Evolutionary conservation across 257 asterid genomes (phyloP).

Genomic region (Solanum rostratum): DNA sequence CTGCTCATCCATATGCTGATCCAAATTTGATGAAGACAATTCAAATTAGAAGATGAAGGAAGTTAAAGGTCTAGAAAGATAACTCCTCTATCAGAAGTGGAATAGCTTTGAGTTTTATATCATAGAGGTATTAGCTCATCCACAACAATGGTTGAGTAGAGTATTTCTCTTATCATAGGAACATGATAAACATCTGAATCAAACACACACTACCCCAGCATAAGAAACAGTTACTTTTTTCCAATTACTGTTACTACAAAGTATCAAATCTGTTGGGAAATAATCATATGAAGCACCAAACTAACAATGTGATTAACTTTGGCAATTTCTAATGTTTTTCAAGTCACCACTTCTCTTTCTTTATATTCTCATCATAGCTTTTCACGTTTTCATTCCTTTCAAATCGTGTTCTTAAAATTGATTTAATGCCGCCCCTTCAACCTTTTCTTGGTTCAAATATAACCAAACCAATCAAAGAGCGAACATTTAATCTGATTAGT

Average conservation of each 20-base stretch:
- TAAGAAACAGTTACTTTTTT: neutral
- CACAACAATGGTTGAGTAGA: neutral
- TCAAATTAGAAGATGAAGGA: neutral
- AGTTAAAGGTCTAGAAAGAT: neutral
- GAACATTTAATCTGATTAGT: too few relatives aligned
- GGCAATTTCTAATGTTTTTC: neutral
- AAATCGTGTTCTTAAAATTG: neutral
- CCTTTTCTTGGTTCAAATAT: too few relatives aligned
- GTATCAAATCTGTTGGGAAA: neutral
- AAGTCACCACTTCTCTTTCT: neutral
- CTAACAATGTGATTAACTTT: neutral
- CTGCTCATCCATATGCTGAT: constrained; percentile 83
- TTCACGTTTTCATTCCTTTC: neutral
- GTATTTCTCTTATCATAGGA: neutral
- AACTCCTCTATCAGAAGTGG: neutral
- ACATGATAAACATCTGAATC: neutral
- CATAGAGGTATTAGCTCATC: neutral
- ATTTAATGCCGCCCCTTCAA: neutral
- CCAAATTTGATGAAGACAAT: constrained; percentile 4
- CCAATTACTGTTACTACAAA: neutral
- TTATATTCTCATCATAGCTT: neutral
- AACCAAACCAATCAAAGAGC: too few relatives aligned
- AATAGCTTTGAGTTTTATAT: neutral
- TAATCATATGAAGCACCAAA: neutral
- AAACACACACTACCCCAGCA: neutral